Evolutionary conservation across 2,329 filamentous ascomycete species (phyloP), one percentile per base, ranked within the genome.

Genomic region (Pezicula radicicola): DNA sequence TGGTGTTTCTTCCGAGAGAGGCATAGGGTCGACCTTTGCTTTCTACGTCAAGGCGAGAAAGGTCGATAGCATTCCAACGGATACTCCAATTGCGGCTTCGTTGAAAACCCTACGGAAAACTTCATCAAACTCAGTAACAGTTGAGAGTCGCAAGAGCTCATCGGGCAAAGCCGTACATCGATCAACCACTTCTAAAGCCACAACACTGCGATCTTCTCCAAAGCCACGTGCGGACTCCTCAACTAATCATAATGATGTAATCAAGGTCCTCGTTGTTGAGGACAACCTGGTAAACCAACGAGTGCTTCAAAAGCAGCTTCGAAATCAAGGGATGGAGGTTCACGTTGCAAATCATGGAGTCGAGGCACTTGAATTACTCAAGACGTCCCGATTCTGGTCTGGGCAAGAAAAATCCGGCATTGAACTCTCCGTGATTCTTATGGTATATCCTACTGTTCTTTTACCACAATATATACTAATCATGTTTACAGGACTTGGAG

Each of bases 11-110:
- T 87, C 83, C 16, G 76, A 84, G 59, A 74, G 81, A 3, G 87
- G 85, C 1, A 78, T 84, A 21, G 88, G 88, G 1, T 88, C 84
- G 56, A 89, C 84, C 0, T 91, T 91, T 68, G 84, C 84, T 0
- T 91, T 92, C 65, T 87, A 91, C 60, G 80, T 87, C 15, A 65
- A 60, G 48, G 57, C 60, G 18, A 44, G 60, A 16, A 60, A 50
- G 15, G 50, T 56, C 6, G 53, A 59, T 5, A 33, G 43, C 21
- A 53, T 56, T 18, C 46, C 52, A 1, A 53, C 46, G 44, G 57
- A 70, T 16, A 65, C 64, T 15, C 56, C 59, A 10, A 60, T 60
- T n/a, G 52, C 56, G 15, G 48, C 55, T 3, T 42, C 56, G 8
- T 42, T 57, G 10, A 61, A 39, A 19, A 50, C 48, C 27, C 40